Evolutionary conservation across 2,329 filamentous ascomycete genomes (phyloP).

Genomic region (Sclerotinia minor): DNA sequence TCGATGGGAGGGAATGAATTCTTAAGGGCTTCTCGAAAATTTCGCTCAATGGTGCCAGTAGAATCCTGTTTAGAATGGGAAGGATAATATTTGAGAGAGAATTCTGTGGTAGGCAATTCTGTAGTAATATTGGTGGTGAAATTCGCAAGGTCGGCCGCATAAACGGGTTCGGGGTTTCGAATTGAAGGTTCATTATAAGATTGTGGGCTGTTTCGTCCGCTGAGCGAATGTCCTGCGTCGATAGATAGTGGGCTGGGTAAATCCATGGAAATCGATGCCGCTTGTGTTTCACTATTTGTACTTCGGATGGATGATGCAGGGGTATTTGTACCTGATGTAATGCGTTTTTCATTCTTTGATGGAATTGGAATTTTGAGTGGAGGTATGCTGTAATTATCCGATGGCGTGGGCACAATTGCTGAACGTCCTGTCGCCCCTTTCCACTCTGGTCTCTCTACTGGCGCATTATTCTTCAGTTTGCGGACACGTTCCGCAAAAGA

Average conservation of each 20-base stretch:
- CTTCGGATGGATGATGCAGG: constrained; percentile 36
- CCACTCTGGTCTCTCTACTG: constrained; percentile 59
- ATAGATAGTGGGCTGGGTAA: constrained; percentile 29
- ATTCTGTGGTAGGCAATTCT: constrained; percentile 15
- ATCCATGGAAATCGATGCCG: constrained; percentile 32
- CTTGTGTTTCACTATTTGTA: constrained; percentile 35
- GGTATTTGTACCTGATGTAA: constrained; percentile 30
- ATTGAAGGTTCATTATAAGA: constrained; percentile 16
- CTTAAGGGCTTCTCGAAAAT: constrained; percentile 37
- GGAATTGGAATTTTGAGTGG: constrained; percentile 54
- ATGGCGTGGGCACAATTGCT: constrained; percentile 62
- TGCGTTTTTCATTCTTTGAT: constrained; percentile 49
- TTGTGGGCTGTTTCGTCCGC: constrained; percentile 28
- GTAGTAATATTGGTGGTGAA: background rate
- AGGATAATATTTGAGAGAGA: constrained; percentile 3
- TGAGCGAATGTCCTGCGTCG: constrained; percentile 28
- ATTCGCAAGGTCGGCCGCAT: constrained; percentile 3
- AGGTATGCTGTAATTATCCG: constrained; percentile 57
- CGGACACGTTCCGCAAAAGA: constrained; percentile 51
- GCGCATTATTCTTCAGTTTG: constrained; percentile 43
- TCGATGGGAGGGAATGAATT: constrained; percentile 26
- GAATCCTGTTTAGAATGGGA: constrained; percentile 27
- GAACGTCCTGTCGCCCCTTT: constrained; percentile 70
- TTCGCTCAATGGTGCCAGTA: constrained; percentile 35
- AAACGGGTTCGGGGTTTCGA: constrained; percentile 7